These are phyloP conservation scores for Chlamydomonas sp. DNA, from an alignment of 139 green algal species.

Conservation along the genomic window DNA sequence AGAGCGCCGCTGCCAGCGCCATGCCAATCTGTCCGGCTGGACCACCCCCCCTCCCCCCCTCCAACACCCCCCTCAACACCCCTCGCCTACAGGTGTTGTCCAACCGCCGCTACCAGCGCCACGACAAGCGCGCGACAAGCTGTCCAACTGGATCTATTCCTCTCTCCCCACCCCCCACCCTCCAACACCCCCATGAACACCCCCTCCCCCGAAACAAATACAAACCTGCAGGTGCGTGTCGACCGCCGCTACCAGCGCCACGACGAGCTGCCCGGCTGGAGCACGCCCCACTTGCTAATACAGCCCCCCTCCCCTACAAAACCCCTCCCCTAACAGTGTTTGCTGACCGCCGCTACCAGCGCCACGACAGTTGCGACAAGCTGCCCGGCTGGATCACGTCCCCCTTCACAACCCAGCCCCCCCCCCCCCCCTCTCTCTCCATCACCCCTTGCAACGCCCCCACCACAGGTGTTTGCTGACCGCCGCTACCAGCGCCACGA, in stretches of 20 bases:
- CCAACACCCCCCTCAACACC: too few species aligned
- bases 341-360: slow-evolving; percentile 84
- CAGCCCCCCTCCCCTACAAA: too few species aligned
- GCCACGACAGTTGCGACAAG: slow-evolving; percentile 95
- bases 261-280: slow-evolving; percentile 96
- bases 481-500: slow-evolving; percentile 91
- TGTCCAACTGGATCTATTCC: slow-evolving; percentile 87
- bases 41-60: slow-evolving; percentile 85
- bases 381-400: slow-evolving; percentile 89
- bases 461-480: slow-evolving; percentile 77
- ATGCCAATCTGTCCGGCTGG: slow-evolving; percentile 95
- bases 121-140: slow-evolving; percentile 96
- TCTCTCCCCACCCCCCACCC: too few species aligned
- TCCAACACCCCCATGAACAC: too few species aligned
- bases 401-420: too few species aligned
- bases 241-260: slow-evolving; percentile 88
- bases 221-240: too few species aligned
- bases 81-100: too few species aligned
- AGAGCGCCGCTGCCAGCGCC: slow-evolving; percentile 85
- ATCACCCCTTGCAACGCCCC: too few species aligned
- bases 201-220: too few species aligned
- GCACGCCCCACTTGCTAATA: slow-evolving; percentile 81
- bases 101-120: slow-evolving; percentile 85
- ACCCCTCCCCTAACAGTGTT: too few species aligned
- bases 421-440: too few species aligned